Evolutionary conservation across 192 early-diverging fungal species (phyloP), one percentile per base, ranked within the genome.

Genomic region (Linderina pennispora): DNA sequence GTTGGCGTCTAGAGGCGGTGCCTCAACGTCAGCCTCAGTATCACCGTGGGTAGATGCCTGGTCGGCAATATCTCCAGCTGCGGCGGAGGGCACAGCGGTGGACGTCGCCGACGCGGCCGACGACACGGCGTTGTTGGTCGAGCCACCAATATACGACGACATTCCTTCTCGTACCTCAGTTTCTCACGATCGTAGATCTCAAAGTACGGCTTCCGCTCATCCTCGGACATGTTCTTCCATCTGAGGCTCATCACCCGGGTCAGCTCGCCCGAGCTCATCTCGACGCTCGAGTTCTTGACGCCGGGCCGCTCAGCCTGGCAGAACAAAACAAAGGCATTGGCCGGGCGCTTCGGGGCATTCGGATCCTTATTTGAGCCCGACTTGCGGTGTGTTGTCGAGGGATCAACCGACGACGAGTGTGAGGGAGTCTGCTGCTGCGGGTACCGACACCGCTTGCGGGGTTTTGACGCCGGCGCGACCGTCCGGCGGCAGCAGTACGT

Each of bases 261-360:
- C 37, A 76, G 53, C 28, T 76, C 74, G 23, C 59, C 49, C 11
- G 53, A 65, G 24, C 34, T 71, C 23, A 67, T 45, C 38, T 62
- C 62, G 1, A 50, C 58, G 35, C 58, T 45, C 0, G 48, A 48
- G 33, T 55, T 65, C 40, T 70, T 70, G 37, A 71, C 58, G 22
- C 50, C 55, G 10, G 67, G 60, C 13, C 67, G 58, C 53, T 66
- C 66, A 24, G 52, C 56, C 53, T 76, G 66, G 37, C 74, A 70
- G 45, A 64, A 76, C 16, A 69, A 45, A 15, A 76, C 67, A 50
- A 70, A 76, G 0, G 74, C 74, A 25, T 76, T 76, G 7, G 67
- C 66, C 10, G 74, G 74, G 9, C 67, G 62, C 40, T 58, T 61
- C 8, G 74, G 74, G 7, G 67, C 67, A 24, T 55, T 61, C 0